Conservation (phyloP, 257 asterid species). For the Nicotiana noctiflora region DNA sequence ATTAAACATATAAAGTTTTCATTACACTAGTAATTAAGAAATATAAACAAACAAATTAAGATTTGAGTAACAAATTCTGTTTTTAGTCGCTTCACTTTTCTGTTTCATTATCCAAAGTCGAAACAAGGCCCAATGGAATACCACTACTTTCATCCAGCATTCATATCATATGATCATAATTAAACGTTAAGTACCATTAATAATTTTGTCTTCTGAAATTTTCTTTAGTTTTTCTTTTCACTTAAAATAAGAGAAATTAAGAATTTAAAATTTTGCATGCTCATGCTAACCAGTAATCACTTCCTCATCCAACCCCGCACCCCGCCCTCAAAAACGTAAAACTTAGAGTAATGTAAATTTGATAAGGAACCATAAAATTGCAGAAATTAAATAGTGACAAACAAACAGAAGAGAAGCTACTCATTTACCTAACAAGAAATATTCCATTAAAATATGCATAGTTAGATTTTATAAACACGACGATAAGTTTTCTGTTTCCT, state of each 20-base stretch:
- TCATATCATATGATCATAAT: conserved; percentile 4
- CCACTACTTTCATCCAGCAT: not conserved
- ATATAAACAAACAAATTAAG: no score
- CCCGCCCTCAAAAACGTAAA: not conserved
- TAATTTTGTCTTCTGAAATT: not conserved
- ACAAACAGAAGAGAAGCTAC: not conserved
- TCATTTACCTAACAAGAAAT: not conserved
- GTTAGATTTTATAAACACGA: not conserved
- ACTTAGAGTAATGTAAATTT: not conserved
- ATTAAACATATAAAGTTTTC: no score
- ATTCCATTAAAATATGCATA: not conserved
- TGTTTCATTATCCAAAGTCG: not conserved
- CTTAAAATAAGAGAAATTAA: not conserved
- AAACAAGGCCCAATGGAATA: not conserved
- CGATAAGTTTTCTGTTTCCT: not conserved
- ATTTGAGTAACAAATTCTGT: no score
- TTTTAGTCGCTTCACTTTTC: no score
- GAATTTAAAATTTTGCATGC: not conserved
- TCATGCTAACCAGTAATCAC: not conserved
- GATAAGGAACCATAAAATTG: not conserved
- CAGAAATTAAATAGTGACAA: not conserved
- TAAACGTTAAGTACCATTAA: not conserved
- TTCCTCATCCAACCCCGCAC: not conserved
- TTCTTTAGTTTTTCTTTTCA: not conserved
- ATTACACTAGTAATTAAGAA: no score